A percentile compares a stretch with the other conserved stretches of the same genome.
These are phyloP conservation scores for Avena eriantha DNA, from an alignment of 176 grass and related monocot species.

Conservation along the genomic window DNA sequence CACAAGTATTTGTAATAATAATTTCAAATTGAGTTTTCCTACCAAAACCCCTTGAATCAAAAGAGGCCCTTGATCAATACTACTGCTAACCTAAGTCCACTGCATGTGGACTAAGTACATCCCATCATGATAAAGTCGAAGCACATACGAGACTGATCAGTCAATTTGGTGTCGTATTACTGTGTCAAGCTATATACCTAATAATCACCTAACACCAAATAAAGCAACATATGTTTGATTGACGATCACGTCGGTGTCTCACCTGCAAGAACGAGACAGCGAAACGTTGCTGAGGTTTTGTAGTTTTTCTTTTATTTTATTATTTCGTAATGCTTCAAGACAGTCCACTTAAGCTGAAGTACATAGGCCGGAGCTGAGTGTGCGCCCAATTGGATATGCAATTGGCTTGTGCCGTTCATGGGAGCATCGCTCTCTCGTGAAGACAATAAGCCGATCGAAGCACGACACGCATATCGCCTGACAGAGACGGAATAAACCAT, in stretches of 20 bases:
- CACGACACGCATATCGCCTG: not conserved
- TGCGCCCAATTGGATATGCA: not conserved
- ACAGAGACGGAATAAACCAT: no score
- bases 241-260: slow-evolving; percentile 9
- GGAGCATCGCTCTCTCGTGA: not conserved
- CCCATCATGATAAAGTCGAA: not conserved
- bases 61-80: not conserved
- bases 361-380: not conserved
- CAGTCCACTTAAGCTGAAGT: not conserved
- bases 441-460: not conserved
- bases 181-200: slow-evolving; percentile 12
- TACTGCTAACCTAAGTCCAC: slow-evolving; percentile 1
- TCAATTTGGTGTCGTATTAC: not conserved
- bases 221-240: slow-evolving; percentile 15
- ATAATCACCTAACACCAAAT: slow-evolving; percentile 26
- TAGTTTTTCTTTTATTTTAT: not conserved
- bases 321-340: no score
- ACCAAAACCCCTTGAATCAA: not conserved
- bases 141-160: not conserved
- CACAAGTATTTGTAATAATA: no score
- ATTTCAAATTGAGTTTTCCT: not conserved
- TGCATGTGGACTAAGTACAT: slow-evolving; percentile 39
- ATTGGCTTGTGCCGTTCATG: not conserved
- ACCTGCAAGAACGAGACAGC: not conserved
- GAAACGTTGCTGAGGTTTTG: not conserved